Percentiles rank a stretch among this genome's conserved stretches.
Evolutionary conservation across 495 filamentous ascomycete species (phyloP).

Genomic region (Talaromyces ruber): DNA sequence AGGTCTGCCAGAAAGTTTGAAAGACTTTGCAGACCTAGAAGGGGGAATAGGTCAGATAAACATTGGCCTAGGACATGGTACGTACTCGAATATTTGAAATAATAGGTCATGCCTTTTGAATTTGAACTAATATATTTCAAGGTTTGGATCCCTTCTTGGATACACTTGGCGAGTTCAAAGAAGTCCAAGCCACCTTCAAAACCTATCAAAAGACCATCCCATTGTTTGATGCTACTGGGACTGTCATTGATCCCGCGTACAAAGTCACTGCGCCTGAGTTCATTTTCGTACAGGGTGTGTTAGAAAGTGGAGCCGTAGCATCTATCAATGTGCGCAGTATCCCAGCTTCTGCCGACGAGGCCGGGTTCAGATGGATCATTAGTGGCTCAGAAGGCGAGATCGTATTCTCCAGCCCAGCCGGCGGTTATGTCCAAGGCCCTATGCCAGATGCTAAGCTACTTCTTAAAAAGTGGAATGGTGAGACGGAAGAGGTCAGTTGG

Average conservation of each 20-base stretch:
- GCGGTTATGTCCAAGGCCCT: constrained; percentile 26
- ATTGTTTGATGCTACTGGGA: constrained; percentile 19
- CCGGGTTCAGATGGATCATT: constrained; percentile 45
- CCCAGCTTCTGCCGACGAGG: constrained; percentile 35
- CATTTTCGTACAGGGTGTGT: constrained; percentile 34
- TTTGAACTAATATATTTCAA: not conserved
- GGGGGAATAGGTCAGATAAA: constrained; percentile 44
- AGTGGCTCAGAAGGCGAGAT: constrained; percentile 49
- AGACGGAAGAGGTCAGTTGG: constrained; percentile 33
- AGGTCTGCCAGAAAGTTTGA: constrained; percentile 16
- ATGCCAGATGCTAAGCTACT: constrained; percentile 27
- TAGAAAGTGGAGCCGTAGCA: constrained; percentile 28
- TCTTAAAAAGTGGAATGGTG: constrained; percentile 32
- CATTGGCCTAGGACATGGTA: constrained; percentile 44
- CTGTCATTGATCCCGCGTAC: constrained; percentile 17
- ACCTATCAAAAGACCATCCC: constrained; percentile 31
- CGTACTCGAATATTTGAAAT: constrained; percentile 7
- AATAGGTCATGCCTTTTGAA: not conserved
- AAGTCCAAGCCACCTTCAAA: constrained; percentile 31
- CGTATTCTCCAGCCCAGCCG: constrained; percentile 24
- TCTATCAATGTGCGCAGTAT: constrained; percentile 40
- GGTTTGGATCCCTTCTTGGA: constrained; percentile 28
- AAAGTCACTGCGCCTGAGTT: constrained; percentile 37
- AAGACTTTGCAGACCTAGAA: constrained; percentile 34
- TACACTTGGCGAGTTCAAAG: constrained; percentile 33